Evolutionary conservation across 139 green algal species (phyloP).

Genomic region (Yamagishiella unicocca): DNA sequence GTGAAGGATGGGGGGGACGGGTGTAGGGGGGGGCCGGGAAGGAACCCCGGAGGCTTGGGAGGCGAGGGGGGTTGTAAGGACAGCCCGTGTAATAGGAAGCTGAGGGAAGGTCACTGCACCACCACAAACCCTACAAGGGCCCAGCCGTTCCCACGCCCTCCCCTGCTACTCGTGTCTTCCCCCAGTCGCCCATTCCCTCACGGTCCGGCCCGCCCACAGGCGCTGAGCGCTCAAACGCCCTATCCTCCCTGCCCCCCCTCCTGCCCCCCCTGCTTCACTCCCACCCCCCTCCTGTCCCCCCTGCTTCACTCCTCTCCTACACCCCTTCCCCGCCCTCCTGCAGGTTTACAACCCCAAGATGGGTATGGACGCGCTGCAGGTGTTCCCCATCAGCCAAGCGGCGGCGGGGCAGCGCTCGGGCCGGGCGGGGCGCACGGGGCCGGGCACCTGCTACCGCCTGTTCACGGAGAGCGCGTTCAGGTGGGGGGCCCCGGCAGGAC

Average conservation of each 20-base stretch:
- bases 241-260: too few relatives aligned
- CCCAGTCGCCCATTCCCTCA: too few relatives aligned
- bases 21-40: too few relatives aligned
- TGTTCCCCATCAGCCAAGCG: constrained; percentile 95
- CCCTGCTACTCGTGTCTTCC: too few relatives aligned
- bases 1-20: too few relatives aligned
- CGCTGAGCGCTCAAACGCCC: too few relatives aligned
- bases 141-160: too few relatives aligned
- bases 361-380: constrained; percentile 97
- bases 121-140: too few relatives aligned
- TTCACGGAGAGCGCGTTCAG: constrained; percentile 92
- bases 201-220: too few relatives aligned
- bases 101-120: too few relatives aligned
- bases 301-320: background rate
- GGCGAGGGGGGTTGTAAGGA: background rate
- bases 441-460: constrained; percentile 97
- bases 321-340: background rate
- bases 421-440: constrained; percentile 93
- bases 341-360: constrained; percentile 86
- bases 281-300: background rate
- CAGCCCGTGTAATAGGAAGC: background rate
- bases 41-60: background rate
- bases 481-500: background rate
- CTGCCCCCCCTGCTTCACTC: too few relatives aligned
- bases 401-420: constrained; percentile 90